Base-by-base conservation (phyloP, 2,329 filamentous ascomycete species). In the Alternaria consortialis region DNA sequence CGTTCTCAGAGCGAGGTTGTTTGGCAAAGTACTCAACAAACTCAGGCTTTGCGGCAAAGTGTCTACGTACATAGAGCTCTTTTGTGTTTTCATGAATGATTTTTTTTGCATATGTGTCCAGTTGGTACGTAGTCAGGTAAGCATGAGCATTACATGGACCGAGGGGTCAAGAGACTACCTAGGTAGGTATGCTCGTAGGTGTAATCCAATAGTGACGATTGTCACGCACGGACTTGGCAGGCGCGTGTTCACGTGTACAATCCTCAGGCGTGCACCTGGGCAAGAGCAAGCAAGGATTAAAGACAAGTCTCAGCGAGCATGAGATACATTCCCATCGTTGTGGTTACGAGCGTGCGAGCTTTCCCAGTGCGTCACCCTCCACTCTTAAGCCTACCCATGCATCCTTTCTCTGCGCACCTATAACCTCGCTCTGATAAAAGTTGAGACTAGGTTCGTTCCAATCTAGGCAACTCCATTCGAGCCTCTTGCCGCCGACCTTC, bases 371-470 rank as follows among this genome's bases (percentile, higher is more conserved):
- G 15, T 90, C 86, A 3, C 88, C 86, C 60, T 93, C 90, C 1
- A 93, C 88, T 34, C 91, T 85, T 87, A 94, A 88, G 2, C 87
- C 87, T 15, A 92, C 85, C 91, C 91, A 94, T 60, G 91, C 89
- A 62, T 83, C 81, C 89, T 90, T 88, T 66, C 83, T 81, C 68
- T 80, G 83, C 1, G 91, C 91, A 1, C 92, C 91, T 55, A 84
- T 62, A 25, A 74, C 74, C 66, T 84, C 79, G 72, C 70, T 70
- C 56, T 66, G 53, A 20, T 98, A 98, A 74, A 98, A 97, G 70
- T 89, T 84, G 81, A 98, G 91, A 77, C 91, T 94, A 7, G 92
- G 91, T 83, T 92, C 87, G 75, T 98, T 98, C 93, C 93, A 97
- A 81, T 92, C 94, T 71, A 97, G 80, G 64, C 97, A 95, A 67